phyloP scores from a whole-genome alignment of 768 basidiomycete genomes.

The Tricholoma bakamatsutake region DNA sequence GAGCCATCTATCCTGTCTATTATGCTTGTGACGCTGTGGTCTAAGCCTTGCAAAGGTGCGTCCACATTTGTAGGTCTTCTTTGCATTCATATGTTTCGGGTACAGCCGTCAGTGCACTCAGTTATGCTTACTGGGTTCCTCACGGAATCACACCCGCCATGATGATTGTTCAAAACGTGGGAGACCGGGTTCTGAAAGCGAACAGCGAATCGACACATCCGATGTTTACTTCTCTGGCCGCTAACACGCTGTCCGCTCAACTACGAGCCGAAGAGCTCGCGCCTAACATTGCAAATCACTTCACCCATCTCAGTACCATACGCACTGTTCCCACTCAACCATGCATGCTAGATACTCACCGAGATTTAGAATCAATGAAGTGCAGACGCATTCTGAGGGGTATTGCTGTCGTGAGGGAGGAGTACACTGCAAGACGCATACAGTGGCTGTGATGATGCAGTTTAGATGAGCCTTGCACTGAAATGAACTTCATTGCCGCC shows the following conservation, averaged over 20 bases:
- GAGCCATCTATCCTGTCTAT: background rate
- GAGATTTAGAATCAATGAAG: background rate
- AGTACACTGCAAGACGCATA: no score
- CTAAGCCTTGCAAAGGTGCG: background rate
- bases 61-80: background rate
- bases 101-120: background rate
- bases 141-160: conserved; percentile 30
- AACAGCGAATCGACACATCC: conserved; percentile 2
- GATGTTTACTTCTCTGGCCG: background rate
- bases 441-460: no score
- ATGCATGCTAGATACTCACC: background rate
- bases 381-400: no score
- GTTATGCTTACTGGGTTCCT: background rate
- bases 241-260: background rate
- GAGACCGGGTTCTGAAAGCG: background rate
- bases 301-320: background rate
- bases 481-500: background rate
- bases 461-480: no score
- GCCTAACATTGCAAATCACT: background rate
- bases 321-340: background rate
- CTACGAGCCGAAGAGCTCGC: background rate
- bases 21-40: background rate
- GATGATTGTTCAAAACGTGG: conserved; percentile 29
- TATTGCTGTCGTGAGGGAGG: no score
- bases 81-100: background rate